A percentile compares a stretch with the other conserved stretches of the same genome.
Conservation (phyloP, 305 asterid genomes). For the Solanum hybrid region DNA sequence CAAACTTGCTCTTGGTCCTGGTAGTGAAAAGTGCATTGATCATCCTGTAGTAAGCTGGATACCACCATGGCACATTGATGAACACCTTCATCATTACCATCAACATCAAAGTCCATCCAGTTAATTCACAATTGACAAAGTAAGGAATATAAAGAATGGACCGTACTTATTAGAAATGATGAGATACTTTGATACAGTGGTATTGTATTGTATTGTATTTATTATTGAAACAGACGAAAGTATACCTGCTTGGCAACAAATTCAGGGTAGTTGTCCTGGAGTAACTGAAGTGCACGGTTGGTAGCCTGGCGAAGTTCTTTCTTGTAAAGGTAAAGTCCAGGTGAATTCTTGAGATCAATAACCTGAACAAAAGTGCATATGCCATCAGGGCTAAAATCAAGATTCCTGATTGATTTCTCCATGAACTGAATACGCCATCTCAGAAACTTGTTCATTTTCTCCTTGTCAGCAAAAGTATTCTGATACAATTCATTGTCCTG, state of each 20-base stretch:
- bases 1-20: constrained; percentile 97
- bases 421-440: constrained; percentile 71
- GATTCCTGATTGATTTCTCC: constrained; percentile 73
- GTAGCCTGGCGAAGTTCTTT: constrained; percentile 75
- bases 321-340: constrained; percentile 66
- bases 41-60: constrained; percentile 80
- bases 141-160: too few species aligned
- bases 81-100: constrained; percentile 45
- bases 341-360: constrained; percentile 73
- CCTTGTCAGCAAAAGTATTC: constrained; percentile 69
- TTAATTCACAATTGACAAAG: background rate
- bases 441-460: constrained; percentile 60
- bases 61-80: constrained; percentile 99
- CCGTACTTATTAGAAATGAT: background rate
- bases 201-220: too few species aligned
- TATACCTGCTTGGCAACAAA: constrained; percentile 87
- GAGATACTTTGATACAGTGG: background rate
- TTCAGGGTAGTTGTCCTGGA: constrained; percentile 97
- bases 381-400: constrained; percentile 77
- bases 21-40: constrained; percentile 84
- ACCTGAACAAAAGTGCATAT: constrained; percentile 71
- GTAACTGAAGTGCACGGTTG: constrained; percentile 75
- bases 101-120: constrained; percentile 6
- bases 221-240: background rate
- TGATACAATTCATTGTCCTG: constrained; percentile 75